These are phyloP conservation scores for Nothopassalora personata DNA, from an alignment of 2,329 filamentous ascomycete species.

Conservation along the genomic window DNA sequence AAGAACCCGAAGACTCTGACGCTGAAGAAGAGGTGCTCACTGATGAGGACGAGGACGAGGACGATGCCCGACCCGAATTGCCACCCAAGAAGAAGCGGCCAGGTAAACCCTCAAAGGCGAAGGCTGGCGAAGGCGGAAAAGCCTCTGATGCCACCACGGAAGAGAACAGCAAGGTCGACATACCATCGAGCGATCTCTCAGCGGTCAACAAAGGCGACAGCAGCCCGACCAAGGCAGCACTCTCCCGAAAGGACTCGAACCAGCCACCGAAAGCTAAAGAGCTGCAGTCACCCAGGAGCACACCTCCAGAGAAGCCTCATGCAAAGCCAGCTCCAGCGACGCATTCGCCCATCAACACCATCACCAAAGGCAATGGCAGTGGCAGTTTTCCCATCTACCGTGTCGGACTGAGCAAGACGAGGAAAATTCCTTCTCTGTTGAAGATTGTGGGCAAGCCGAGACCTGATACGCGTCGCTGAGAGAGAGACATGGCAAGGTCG, in stretches of 20 bases:
- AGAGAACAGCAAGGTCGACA: neutral
- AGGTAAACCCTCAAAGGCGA: slow-evolving; percentile 30
- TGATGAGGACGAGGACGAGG: slow-evolving; percentile 4
- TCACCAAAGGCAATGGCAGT: slow-evolving; percentile 25
- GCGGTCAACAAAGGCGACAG: neutral
- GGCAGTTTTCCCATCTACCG: slow-evolving; percentile 33
- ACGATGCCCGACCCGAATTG: slow-evolving; percentile 1
- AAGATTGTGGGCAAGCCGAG: slow-evolving; percentile 5
- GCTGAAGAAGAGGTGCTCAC: slow-evolving; percentile 14
- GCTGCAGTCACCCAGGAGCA: neutral
- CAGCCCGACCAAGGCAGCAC: slow-evolving; percentile 5
- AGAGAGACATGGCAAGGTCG: neutral
- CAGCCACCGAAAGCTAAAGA: neutral
- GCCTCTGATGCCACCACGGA: neutral
- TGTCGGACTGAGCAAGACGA: slow-evolving; percentile 46
- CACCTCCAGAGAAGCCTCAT: neutral
- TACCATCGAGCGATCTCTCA: neutral
- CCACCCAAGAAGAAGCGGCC: slow-evolving; percentile 41
- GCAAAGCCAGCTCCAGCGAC: slow-evolving; percentile 7
- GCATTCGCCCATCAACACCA: slow-evolving; percentile 25
- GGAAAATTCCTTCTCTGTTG: slow-evolving; percentile 46
- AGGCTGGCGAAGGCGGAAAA: neutral
- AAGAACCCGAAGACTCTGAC: slow-evolving; percentile 17
- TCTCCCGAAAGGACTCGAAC: slow-evolving; percentile 4
- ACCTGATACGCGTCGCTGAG: neutral